Base-by-base conservation (phyloP, 2,329 filamentous ascomycete genomes). In the Ilyonectria destructans region DNA sequence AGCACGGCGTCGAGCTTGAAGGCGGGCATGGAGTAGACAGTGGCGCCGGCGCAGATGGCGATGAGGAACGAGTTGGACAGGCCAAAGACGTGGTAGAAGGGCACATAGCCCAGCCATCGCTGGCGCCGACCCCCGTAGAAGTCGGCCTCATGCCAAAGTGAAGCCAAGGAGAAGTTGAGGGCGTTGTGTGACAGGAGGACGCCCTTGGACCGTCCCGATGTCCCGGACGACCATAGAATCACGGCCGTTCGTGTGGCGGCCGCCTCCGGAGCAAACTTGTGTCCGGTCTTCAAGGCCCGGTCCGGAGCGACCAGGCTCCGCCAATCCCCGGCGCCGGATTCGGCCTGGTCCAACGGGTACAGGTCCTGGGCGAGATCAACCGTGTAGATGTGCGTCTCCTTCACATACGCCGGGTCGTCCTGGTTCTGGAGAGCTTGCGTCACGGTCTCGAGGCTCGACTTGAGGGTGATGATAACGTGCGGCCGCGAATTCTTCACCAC, bases 141-240 rank as follows among this genome's bases (percentile, higher is more conserved):
- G 68, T 86, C 82, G 67, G 87, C 87, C 35, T 88, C 83, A 26
- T 85, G 82, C 69, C 85, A 81, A n/a, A 87, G 78, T 2, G 82
- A 81, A 1, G 78, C 76, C 19, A 85, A 89, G 45, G 90, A 84
- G 68, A 92, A 86, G 79, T 91, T 83, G 65, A 84, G 89, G 66
- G 93, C 92, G 65, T 84, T 83, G 78, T 95, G 92, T 2, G 90
- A 90, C 60, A 94, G 89, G 75, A 92, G 87, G 1, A 94, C 92
- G 43, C 92, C 92, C 77, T 95, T 95, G 13, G 92, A 92, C 0
- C 91, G 84, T 1, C 93, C 93, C 0, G 93, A 95, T 0, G 91
- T 93, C 13, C 92, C 87, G 1, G 87, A 90, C 0, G 82, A 84
- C 82, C 82, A 84, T 58, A 84, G 78, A 55, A 84, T 82, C 1